A percentile compares a stretch with the other conserved stretches of the same genome.
These are phyloP conservation scores for Hymenochaete sp. DNA, from an alignment of 1,284 basidiomycete species.

Conservation along the genomic window DNA sequence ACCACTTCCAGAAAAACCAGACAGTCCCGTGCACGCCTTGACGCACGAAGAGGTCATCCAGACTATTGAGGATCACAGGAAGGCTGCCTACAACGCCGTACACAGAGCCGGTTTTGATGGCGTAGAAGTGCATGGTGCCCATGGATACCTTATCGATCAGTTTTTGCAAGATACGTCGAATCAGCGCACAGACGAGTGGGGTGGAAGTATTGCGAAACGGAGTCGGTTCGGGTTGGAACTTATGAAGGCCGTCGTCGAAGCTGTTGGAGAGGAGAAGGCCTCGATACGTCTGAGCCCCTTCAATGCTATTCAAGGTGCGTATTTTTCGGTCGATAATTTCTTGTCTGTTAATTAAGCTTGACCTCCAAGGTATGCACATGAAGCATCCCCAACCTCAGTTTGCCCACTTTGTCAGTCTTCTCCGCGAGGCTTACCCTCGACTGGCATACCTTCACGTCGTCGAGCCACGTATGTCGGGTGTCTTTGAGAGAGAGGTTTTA, in stretches of 20 bases:
- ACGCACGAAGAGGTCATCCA: slow-evolving; percentile 35
- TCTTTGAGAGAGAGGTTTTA: slow-evolving; percentile 11
- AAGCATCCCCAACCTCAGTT: slow-evolving; percentile 35
- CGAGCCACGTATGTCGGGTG: slow-evolving; percentile 27
- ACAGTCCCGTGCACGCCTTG: too few relatives aligned
- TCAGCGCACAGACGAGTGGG: slow-evolving; percentile 42
- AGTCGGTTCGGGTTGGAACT: slow-evolving; percentile 35
- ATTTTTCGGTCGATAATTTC: background rate
- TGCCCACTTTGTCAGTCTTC: slow-evolving; percentile 27
- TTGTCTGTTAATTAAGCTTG: background rate
- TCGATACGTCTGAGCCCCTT: slow-evolving; percentile 29
- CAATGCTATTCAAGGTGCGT: slow-evolving; percentile 5
- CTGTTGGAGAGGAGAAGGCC: slow-evolving; percentile 21
- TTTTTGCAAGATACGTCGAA: slow-evolving; percentile 21
- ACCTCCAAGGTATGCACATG: slow-evolving; percentile 28
- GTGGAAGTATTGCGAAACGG: slow-evolving; percentile 40
- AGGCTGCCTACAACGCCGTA: slow-evolving; percentile 27
- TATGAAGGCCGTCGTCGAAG: slow-evolving; percentile 24
- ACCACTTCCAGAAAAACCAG: slow-evolving; percentile 32
- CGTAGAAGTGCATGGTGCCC: slow-evolving; percentile 21
- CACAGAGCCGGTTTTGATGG: slow-evolving; percentile 29
- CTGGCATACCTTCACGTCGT: slow-evolving; percentile 53
- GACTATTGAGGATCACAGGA: slow-evolving; percentile 23
- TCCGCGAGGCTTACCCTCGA: slow-evolving; percentile 32
- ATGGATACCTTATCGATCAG: slow-evolving; percentile 21